A percentile compares a stretch with the other conserved stretches of the same genome.
Evolutionary conservation across 2,329 filamentous ascomycete species (phyloP).

Genomic region (Microdochium nivale): DNA sequence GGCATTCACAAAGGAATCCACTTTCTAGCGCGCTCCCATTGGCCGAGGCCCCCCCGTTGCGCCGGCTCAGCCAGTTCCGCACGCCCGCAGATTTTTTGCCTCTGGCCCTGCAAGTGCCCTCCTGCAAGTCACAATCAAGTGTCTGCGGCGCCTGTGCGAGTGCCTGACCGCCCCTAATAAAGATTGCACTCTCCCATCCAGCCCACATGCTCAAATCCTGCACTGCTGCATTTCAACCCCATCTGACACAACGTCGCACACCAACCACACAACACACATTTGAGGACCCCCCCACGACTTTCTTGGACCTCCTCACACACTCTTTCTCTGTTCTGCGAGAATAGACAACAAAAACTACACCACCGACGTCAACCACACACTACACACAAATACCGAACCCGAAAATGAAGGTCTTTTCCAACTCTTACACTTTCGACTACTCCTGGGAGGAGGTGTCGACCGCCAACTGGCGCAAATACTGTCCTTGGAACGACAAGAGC

Average conservation of each 20-base stretch:
- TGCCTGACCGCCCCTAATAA: background rate
- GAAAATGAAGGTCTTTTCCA: constrained; percentile 91
- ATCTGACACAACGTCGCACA: background rate
- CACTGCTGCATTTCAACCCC: background rate
- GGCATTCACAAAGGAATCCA: background rate
- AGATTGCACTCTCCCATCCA: background rate
- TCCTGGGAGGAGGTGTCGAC: constrained; percentile 98
- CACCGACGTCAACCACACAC: background rate
- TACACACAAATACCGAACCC: background rate
- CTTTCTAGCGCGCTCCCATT: background rate
- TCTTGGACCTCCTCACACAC: background rate
- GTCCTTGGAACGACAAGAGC: constrained; percentile 98
- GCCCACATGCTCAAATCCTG: background rate
- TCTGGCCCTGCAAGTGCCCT: background rate
- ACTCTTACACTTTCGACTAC: constrained; percentile 85
- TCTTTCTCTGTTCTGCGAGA: background rate
- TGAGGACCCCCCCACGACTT: background rate
- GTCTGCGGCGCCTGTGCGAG: too few relatives aligned
- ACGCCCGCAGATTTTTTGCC: background rate
- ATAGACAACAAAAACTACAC: background rate
- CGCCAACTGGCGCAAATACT: constrained; percentile 98
- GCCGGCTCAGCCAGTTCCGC: background rate
- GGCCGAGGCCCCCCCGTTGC: background rate
- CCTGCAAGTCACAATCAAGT: too few relatives aligned
- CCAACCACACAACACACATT: background rate